A percentile compares a stretch with the other conserved stretches of the same genome.
Evolutionary conservation across 1,284 basidiomycete genomes (phyloP).

Genomic region (Agaricales sp.): DNA sequence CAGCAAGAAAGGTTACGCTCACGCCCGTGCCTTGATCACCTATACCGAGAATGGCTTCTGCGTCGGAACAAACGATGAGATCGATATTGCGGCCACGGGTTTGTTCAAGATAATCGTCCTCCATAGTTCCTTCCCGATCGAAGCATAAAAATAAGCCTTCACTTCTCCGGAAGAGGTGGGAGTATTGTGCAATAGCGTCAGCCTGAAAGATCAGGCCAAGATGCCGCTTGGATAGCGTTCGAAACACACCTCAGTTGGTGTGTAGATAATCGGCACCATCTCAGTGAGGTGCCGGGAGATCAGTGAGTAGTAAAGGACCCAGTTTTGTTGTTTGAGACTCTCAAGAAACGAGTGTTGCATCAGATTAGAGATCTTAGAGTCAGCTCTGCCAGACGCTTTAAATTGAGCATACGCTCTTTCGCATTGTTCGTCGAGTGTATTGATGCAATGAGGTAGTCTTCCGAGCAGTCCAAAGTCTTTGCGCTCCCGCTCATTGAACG

Average conservation of each 20-base stretch:
- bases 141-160: conserved; percentile 63
- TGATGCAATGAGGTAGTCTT: conserved; percentile 65
- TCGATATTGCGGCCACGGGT: conserved; percentile 52
- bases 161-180: conserved; percentile 69
- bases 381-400: conserved; percentile 11
- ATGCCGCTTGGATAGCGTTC: background rate
- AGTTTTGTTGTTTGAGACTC: conserved; percentile 64
- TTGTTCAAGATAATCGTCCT: conserved; percentile 63
- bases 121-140: conserved; percentile 59
- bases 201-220: conserved; percentile 24
- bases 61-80: conserved; percentile 74
- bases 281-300: conserved; percentile 56
- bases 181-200: conserved; percentile 73
- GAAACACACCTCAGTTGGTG: conserved; percentile 47
- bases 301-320: conserved; percentile 65
- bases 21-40: conserved; percentile 68
- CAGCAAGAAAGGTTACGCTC: conserved; percentile 9
- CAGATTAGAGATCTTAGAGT: background rate
- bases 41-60: conserved; percentile 77
- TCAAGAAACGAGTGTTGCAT: background rate
- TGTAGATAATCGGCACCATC: conserved; percentile 69
- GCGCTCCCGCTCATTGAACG: conserved; percentile 59
- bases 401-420: conserved; percentile 63
- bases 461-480: conserved; percentile 66
- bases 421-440: conserved; percentile 70